Percentiles rank a stretch among this genome's conserved stretches.
Conservation (phyloP, 2,329 filamentous ascomycete genomes). For the Aureobasidium melanogenum region DNA sequence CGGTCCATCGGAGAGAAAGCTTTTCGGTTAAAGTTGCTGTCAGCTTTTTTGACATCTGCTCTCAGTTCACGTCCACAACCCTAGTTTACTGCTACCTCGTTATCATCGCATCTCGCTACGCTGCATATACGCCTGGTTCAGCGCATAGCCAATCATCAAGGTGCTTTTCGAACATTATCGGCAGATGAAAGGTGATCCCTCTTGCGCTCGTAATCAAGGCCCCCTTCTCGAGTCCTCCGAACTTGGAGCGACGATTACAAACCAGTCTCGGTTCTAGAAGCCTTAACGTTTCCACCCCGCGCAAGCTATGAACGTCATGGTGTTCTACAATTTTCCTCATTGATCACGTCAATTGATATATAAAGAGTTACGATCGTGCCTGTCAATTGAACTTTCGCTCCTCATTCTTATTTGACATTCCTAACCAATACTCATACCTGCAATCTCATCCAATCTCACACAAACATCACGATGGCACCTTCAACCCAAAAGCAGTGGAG, state of each 20-base stretch:
- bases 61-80: not conserved
- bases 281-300: constrained; percentile 7
- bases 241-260: constrained; percentile 9
- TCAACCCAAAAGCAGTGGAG: constrained; percentile 49
- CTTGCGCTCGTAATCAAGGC: constrained; percentile 3
- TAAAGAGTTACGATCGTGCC: not conserved
- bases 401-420: not conserved
- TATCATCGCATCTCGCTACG: not conserved
- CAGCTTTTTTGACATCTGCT: not conserved
- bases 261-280: constrained; percentile 7
- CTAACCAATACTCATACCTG: not conserved
- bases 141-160: not conserved
- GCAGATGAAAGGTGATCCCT: not conserved
- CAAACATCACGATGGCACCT: constrained; percentile 28
- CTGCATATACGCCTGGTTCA: not conserved
- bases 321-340: constrained; percentile 2
- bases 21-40: not conserved
- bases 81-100: not conserved
- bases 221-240: not conserved
- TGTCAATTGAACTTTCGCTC: not conserved
- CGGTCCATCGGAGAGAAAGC: not conserved
- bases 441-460: not conserved
- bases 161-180: not conserved
- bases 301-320: constrained; percentile 6
- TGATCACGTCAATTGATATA: not conserved